A percentile compares a stretch with the other conserved stretches of the same genome.
These are phyloP conservation scores for Coemansia reversa DNA, from an alignment of 192 early-diverging fungal species.

Conservation along the genomic window DNA sequence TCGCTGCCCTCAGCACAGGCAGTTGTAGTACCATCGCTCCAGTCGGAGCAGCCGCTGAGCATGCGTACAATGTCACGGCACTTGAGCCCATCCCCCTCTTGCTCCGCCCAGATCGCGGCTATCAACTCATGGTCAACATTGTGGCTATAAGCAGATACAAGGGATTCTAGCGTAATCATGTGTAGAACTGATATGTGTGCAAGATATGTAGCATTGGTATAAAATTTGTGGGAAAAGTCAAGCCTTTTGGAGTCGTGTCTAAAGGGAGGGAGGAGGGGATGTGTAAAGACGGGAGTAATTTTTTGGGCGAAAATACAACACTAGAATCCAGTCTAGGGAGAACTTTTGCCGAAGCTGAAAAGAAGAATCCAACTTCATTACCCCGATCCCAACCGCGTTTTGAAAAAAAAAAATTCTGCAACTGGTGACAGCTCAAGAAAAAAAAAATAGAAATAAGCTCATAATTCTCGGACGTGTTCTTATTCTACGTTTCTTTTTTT, in stretches of 20 bases:
- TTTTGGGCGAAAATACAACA: not conserved
- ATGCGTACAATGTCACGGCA: slow-evolving; percentile 47
- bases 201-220: not conserved
- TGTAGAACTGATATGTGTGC: not conserved
- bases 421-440: no score
- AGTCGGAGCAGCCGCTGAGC: slow-evolving; percentile 27
- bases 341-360: no score
- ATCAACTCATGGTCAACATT: slow-evolving; percentile 42
- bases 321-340: not conserved
- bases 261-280: not conserved
- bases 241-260: no score
- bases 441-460: no score
- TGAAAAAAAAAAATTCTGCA: no score
- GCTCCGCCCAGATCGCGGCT: slow-evolving; percentile 44
- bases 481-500: no score
- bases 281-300: not conserved
- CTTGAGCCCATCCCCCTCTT: slow-evolving; percentile 18
- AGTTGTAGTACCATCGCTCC: not conserved
- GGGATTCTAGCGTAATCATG: slow-evolving; percentile 27
- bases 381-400: no score
- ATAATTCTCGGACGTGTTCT: no score
- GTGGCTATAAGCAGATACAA: slow-evolving; percentile 35
- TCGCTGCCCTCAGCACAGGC: slow-evolving; percentile 8
- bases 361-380: no score
- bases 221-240: not conserved